A percentile compares a stretch with the other conserved stretches of the same genome.
phyloP scores from a whole-genome alignment of 176 grass and related monocot genomes.

The Phragmites australis region DNA sequence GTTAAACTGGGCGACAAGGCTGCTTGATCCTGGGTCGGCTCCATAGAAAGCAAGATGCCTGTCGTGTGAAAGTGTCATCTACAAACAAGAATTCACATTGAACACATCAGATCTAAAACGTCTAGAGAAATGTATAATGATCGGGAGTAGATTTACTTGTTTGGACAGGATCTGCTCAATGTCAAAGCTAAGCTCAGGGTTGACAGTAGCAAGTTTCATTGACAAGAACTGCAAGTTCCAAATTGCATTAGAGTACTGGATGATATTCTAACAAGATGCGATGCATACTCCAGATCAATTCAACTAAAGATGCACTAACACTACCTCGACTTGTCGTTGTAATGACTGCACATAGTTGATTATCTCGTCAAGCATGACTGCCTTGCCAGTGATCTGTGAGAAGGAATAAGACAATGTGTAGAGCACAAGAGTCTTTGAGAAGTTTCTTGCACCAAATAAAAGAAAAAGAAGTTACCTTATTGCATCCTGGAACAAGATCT shows the following conservation, averaged over 20 bases:
- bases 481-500: slow-evolving; percentile 98
- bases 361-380: slow-evolving; percentile 99
- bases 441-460: slow-evolving; percentile 19
- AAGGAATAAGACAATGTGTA: slow-evolving; percentile 14
- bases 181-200: slow-evolving; percentile 77
- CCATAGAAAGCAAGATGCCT: slow-evolving; percentile 56
- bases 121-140: slow-evolving; percentile 7
- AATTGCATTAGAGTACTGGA: slow-evolving; percentile 27
- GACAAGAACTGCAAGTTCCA: slow-evolving; percentile 79
- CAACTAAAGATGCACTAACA: background rate
- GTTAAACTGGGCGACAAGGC: slow-evolving; percentile 44
- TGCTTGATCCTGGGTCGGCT: slow-evolving; percentile 48
- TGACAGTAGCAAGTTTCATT: slow-evolving; percentile 94
- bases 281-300: background rate
- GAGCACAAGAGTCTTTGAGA: background rate
- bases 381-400: slow-evolving; percentile 87
- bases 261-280: slow-evolving; percentile 21
- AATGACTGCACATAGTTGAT: slow-evolving; percentile 99
- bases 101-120: slow-evolving; percentile 9
- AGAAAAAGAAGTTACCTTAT: slow-evolving; percentile 53
- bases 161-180: slow-evolving; percentile 80
- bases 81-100: slow-evolving; percentile 25
- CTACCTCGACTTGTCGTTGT: slow-evolving; percentile 96
- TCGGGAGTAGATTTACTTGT: slow-evolving; percentile 61
- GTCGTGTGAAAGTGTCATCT: slow-evolving; percentile 81